These are phyloP conservation scores for Boletus tomentosulus DNA, from an alignment of 768 basidiomycete species.

Conservation along the genomic window DNA sequence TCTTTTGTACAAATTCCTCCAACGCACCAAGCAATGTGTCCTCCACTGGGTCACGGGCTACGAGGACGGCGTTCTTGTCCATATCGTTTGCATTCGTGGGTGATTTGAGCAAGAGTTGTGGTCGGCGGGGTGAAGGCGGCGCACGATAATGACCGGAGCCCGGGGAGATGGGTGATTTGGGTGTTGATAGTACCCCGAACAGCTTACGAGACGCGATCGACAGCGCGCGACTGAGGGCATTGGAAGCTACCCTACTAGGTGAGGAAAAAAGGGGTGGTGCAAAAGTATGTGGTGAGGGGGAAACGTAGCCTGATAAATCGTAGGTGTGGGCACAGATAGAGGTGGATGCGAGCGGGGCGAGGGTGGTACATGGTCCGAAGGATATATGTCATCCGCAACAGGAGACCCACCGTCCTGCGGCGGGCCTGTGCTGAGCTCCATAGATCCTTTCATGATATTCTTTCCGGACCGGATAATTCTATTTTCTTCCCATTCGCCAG, in stretches of 20 bases:
- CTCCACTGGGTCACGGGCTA: slow-evolving; percentile 64
- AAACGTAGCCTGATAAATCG: slow-evolving; percentile 49
- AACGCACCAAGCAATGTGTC: slow-evolving; percentile 75
- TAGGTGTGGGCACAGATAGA: slow-evolving; percentile 18
- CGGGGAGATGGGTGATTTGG: slow-evolving; percentile 35
- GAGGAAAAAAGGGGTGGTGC: slow-evolving; percentile 61
- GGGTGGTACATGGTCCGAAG: slow-evolving; percentile 33
- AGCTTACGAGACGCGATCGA: slow-evolving; percentile 78
- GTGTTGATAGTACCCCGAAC: slow-evolving; percentile 55
- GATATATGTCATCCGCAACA: slow-evolving; percentile 41
- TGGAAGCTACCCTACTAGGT: slow-evolving; percentile 63
- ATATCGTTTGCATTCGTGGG: slow-evolving; percentile 39
- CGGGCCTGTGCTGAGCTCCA: slow-evolving; percentile 66
- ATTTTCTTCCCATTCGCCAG: slow-evolving; percentile 82
- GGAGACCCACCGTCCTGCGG: slow-evolving; percentile 52
- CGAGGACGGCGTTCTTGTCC: slow-evolving; percentile 9
- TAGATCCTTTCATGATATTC: slow-evolving; percentile 53
- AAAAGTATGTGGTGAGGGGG: slow-evolving; percentile 56
- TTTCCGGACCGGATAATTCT: slow-evolving; percentile 66
- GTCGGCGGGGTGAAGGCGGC: slow-evolving; percentile 54
- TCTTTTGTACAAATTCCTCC: slow-evolving; percentile 95
- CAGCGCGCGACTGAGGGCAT: slow-evolving; percentile 76
- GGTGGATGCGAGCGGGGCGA: slow-evolving; percentile 24
- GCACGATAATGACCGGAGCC: slow-evolving; percentile 37
- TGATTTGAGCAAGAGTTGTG: slow-evolving; percentile 44